Evolutionary conservation across 345 rosid genomes (phyloP).

Genomic region (Cardamine resedifolia): DNA sequence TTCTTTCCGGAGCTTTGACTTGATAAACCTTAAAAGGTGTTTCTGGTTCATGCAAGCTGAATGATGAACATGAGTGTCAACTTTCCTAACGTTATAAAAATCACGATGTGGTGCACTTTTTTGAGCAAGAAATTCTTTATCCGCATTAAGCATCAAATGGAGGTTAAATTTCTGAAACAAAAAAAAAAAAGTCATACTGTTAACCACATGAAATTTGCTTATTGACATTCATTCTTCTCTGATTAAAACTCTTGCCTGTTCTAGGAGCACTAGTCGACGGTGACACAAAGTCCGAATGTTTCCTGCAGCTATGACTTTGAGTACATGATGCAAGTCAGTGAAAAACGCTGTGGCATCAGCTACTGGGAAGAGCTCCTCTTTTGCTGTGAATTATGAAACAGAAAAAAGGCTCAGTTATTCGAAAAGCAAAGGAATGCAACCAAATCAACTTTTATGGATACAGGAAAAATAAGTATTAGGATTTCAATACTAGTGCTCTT

Average conservation of each 20-base stretch:
- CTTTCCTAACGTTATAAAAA: conserved; percentile 97
- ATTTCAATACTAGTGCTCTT: conserved; percentile 34
- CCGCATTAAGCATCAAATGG: conserved; percentile 99
- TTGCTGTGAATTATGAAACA: conserved; percentile 46
- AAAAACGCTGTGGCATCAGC: conserved; percentile 90
- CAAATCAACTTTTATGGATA: conserved; percentile 2
- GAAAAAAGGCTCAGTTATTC: background rate
- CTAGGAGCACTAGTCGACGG: conserved; percentile 89
- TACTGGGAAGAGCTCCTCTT: conserved; percentile 82
- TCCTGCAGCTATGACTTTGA: conserved; percentile 85
- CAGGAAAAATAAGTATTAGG: background rate
- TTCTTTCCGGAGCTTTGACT: conserved; percentile 95
- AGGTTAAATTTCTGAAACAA: conserved; percentile 87
- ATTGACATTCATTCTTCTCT: background rate
- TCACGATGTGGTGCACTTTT: conserved; percentile 99
- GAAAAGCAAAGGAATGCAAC: background rate
- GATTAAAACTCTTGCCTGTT: conserved; percentile 59
- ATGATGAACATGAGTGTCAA: conserved; percentile 98
- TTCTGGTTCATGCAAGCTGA: conserved; percentile 99
- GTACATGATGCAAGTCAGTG: conserved; percentile 84
- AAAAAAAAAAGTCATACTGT: background rate
- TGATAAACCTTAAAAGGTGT: conserved; percentile 95
- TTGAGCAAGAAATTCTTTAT: conserved; percentile 94
- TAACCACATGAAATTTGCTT: conserved; percentile 24
- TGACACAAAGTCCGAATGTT: conserved; percentile 93